Conservation (phyloP, 139 green algal species). For the Marvania coccoides region DNA sequence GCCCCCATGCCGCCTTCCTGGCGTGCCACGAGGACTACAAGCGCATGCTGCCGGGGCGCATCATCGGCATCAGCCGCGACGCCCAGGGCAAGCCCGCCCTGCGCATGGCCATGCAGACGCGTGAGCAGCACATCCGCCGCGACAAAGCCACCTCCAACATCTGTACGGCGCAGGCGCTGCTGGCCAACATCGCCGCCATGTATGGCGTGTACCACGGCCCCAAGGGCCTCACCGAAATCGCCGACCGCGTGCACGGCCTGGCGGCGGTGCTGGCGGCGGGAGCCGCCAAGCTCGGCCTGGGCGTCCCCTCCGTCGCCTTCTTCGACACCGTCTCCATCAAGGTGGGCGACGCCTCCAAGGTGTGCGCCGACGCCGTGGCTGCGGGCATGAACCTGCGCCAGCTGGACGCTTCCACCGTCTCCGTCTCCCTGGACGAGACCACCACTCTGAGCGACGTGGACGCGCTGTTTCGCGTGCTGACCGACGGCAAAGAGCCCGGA, state of each 20-base stretch:
- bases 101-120: slow-evolving; percentile 99
- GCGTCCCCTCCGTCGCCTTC: slow-evolving; percentile 52
- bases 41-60: slow-evolving; percentile 89
- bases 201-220: slow-evolving; percentile 98
- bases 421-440: slow-evolving; percentile 91
- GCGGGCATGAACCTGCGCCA: slow-evolving; percentile 79
- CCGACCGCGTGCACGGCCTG: slow-evolving; percentile 77
- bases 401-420: slow-evolving; percentile 59
- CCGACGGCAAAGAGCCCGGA: slow-evolving; percentile 40
- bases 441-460: slow-evolving; percentile 83
- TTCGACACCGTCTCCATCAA: slow-evolving; percentile 92
- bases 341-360: slow-evolving; percentile 26
- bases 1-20: slow-evolving; percentile 97
- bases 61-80: slow-evolving; percentile 94
- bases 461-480: slow-evolving; percentile 69
- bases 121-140: slow-evolving; percentile 99
- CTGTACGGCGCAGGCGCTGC: slow-evolving; percentile 94
- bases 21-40: slow-evolving; percentile 88
- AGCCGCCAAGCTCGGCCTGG: slow-evolving; percentile 66
- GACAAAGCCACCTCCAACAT: slow-evolving; percentile 99
- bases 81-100: slow-evolving; percentile 77
- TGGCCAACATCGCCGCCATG: slow-evolving; percentile 97
- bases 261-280: slow-evolving; percentile 70
- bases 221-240: slow-evolving; percentile 87
- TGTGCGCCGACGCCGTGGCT: slow-evolving; percentile 18